Base-by-base conservation (phyloP, 495 filamentous ascomycete species). In the Darksidea phi region DNA sequence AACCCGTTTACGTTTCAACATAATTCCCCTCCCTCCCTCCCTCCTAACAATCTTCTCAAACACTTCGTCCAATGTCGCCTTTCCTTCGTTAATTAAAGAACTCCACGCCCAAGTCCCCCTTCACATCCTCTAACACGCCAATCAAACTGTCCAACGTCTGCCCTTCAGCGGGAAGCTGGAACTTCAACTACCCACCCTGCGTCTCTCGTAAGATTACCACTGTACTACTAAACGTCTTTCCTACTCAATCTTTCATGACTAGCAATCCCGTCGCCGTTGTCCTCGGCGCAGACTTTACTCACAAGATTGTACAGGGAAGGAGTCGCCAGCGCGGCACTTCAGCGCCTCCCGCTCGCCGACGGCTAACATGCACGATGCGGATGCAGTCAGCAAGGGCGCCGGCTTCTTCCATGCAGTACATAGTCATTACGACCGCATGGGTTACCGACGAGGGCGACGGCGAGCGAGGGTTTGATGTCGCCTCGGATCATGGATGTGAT, bases 401-500 rank as follows among this genome's bases (percentile, higher is more conserved):
- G 6, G 67, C 67, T 61, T 70, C 67, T 34, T 70, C 67, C 67
- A 70, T 70, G 25, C 38, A 55, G 48, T 70, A 64, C 23, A 64
- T 70, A 1, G 86, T 89, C 6, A 89, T 73, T 0, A 89, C 73
- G 7, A 70, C 49, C 76, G 0, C 76, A 53, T 0, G 79, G 78
- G 51, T 81, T 81, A 11, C 76, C 78, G 67, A 81, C 78, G 0
- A 81, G 66, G 11, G 76, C 78, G 47, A 78, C 79, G 10, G 68
- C 79, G 6, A 78, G 72, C 5, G 75, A 78, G 23, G 83, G 74
- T 21, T 48, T 64, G 49, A 91, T 79, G 65, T 95, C 90, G 18
- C 89, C 91, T 53, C 90, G 83, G 71, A 96, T 88, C 46, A 94
- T 77, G 20, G 83, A 86, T 71, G 95, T 92, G 13, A 86, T 90